Conservation (phyloP, 305 asterid species). For the Fraxinus sp. region DNA sequence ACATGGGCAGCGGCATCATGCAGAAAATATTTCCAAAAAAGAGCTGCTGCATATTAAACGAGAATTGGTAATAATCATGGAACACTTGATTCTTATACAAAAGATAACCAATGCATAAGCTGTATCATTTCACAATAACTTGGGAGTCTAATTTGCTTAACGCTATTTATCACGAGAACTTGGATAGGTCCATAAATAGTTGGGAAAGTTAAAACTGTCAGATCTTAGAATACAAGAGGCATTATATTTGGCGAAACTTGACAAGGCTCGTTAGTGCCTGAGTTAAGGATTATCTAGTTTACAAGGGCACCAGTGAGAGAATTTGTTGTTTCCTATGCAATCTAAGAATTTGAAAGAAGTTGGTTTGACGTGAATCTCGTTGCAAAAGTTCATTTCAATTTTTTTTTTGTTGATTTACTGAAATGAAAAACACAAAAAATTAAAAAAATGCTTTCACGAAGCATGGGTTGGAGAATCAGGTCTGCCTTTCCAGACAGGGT, state of each 20-base stretch:
- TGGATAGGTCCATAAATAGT: background rate
- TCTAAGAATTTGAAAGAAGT: background rate
- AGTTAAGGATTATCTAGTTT: background rate
- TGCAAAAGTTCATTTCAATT: background rate
- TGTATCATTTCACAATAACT: background rate
- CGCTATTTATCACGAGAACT: background rate
- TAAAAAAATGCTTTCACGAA: background rate
- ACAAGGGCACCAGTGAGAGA: background rate
- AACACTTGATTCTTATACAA: background rate
- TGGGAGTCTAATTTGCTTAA: background rate
- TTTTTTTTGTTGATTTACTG: background rate
- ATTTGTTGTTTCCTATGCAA: background rate
- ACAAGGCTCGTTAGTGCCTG: background rate
- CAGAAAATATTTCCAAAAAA: slow-evolving; percentile 78
- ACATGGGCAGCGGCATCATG: slow-evolving; percentile 94
- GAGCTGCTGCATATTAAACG: slow-evolving; percentile 53
- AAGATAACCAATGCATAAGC: background rate
- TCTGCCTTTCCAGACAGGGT: background rate
- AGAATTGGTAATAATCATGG: slow-evolving; percentile 5
- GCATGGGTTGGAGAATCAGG: background rate
- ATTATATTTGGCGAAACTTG: background rate
- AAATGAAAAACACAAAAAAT: slow-evolving; percentile 9
- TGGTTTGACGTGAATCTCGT: background rate
- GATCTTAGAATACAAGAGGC: background rate
- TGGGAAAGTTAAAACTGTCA: background rate